Conservation (phyloP, 164 flowering plant species). For the Vitis rupestris region DNA sequence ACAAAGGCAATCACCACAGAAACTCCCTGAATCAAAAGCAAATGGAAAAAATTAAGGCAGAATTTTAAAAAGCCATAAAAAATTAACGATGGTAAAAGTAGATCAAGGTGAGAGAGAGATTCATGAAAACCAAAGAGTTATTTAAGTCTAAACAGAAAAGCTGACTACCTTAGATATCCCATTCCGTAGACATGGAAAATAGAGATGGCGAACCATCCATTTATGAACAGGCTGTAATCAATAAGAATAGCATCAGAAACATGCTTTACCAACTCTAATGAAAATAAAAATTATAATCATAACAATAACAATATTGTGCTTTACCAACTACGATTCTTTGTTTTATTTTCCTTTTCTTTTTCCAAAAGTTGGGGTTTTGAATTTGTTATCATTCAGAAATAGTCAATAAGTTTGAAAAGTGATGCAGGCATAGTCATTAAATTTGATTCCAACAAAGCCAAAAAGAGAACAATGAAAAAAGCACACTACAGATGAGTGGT, state of each 20-base stretch:
- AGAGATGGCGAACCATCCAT: conserved; percentile 96
- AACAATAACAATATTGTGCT: too few species aligned
- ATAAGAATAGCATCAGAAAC: conserved; percentile 2
- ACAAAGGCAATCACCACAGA: conserved; percentile 75
- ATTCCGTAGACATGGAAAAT: conserved; percentile 80
- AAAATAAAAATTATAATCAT: too few species aligned
- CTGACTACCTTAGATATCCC: conserved; percentile 77
- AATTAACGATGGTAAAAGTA: not conserved
- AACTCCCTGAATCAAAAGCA: conserved; percentile 49
- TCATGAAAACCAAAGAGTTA: too few species aligned
- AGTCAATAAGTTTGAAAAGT: too few species aligned
- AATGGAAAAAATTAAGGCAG: not conserved
- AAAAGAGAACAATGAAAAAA: too few species aligned
- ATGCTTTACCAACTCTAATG: not conserved
- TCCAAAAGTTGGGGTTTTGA: too few species aligned
- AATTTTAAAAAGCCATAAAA: not conserved
- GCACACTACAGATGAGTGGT: too few species aligned
- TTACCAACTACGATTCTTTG: too few species aligned
- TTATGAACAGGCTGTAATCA: conserved; percentile 94
- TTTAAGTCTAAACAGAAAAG: not conserved
- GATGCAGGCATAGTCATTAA: too few species aligned
- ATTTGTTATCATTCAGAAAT: too few species aligned
- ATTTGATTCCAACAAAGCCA: too few species aligned
- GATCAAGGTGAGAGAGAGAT: not conserved
- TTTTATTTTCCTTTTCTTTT: too few species aligned